Percentiles rank a stretch among this genome's conserved stretches.
Evolutionary conservation across 176 grass and related monocot species (phyloP).

Genomic region (Elaeis guineensis): DNA sequence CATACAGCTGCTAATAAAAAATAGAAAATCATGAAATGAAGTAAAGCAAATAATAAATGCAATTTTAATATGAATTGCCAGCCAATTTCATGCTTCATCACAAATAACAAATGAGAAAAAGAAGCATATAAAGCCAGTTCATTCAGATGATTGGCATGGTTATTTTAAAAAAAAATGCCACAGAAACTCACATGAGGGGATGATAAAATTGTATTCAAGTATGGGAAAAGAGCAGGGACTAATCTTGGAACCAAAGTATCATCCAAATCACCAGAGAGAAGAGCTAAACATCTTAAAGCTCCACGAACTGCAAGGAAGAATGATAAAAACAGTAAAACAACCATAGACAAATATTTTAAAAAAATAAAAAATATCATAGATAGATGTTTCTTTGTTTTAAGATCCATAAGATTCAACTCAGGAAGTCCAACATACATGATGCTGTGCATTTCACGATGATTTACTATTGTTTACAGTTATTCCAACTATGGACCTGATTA

Average conservation of each 20-base stretch:
- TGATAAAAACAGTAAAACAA: background rate
- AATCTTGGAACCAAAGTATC: conserved; percentile 77
- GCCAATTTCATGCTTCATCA: too few species aligned
- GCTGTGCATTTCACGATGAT: too few species aligned
- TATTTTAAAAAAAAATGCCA: too few species aligned
- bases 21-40: conserved; percentile 24
- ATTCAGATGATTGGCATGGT: too few species aligned
- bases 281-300: conserved; percentile 89
- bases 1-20: conserved; percentile 62
- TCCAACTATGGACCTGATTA: too few species aligned
- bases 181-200: conserved; percentile 56
- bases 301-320: conserved; percentile 50
- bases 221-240: conserved; percentile 75
- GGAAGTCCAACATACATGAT: too few species aligned
- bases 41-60: background rate
- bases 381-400: too few species aligned
- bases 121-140: too few species aligned
- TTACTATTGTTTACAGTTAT: too few species aligned
- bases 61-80: background rate
- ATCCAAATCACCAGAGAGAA: conserved; percentile 91
- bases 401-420: too few species aligned
- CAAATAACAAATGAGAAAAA: too few species aligned
- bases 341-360: background rate
- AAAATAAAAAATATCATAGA: background rate
- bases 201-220: conserved; percentile 74